A percentile compares a stretch with the other conserved stretches of the same genome.
Conservation (phyloP, 768 basidiomycete genomes). For the Auricularia heimuer region DNA sequence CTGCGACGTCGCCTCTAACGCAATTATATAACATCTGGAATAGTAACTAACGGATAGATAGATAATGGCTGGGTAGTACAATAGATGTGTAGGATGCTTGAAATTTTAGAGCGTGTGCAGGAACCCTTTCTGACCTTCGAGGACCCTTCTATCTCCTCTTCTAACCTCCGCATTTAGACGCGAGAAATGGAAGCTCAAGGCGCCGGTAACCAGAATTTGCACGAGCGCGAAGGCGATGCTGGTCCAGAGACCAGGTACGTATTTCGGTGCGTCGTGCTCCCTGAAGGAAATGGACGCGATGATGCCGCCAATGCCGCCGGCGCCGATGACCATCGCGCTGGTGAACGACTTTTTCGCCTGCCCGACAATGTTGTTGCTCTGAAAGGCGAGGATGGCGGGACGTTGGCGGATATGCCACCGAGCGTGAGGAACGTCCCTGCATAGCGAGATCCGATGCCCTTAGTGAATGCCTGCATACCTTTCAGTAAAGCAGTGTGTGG, state of each 20-base stretch:
- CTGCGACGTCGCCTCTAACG: too few species aligned
- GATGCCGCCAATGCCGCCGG: constrained; percentile 15
- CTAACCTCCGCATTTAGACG: constrained; percentile 10
- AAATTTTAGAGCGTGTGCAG: constrained; percentile 11
- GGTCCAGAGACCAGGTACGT: constrained; percentile 10
- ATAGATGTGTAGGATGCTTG: too few species aligned
- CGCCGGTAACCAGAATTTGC: constrained; percentile 5
- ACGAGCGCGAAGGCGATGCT: constrained; percentile 10
- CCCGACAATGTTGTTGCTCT: constrained; percentile 14
- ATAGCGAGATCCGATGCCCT: background rate
- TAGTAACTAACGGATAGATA: too few species aligned
- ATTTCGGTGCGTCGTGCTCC: constrained; percentile 9
- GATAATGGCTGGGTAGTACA: too few species aligned
- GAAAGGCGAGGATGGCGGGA: constrained; percentile 6
- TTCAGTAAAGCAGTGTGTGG: background rate
- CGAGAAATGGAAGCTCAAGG: constrained; percentile 9
- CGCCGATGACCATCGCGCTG: constrained; percentile 13
- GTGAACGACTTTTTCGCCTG: constrained; percentile 16
- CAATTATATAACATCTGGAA: too few species aligned
- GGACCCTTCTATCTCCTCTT: constrained; percentile 8
- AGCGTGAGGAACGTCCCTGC: constrained; percentile 5
- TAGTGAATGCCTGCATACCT: background rate
- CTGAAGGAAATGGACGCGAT: constrained; percentile 11
- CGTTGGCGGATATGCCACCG: background rate
- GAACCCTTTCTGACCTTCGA: constrained; percentile 5